A percentile compares a stretch with the other conserved stretches of the same genome.
Conservation (phyloP, 2,329 filamentous ascomycete genomes). For the Talaromyces sp. region DNA sequence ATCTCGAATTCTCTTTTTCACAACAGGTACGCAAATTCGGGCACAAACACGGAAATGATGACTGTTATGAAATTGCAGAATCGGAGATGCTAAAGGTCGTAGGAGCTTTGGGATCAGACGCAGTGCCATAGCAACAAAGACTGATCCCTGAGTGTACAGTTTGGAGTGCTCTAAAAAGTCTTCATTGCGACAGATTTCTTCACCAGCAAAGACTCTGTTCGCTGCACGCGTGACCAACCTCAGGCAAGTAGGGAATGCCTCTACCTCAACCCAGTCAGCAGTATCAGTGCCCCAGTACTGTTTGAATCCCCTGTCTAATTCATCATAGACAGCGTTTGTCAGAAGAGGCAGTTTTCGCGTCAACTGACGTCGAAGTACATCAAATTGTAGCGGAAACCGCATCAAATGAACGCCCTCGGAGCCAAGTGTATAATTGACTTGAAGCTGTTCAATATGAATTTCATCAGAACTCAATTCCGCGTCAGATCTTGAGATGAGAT, state of each 20-base stretch:
- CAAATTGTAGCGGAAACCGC: not conserved
- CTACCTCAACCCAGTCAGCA: not conserved
- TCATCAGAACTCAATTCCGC: constrained; percentile 1
- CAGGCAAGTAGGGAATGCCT: constrained; percentile 1
- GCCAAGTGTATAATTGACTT: constrained; percentile 10
- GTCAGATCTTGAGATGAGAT: constrained; percentile 10
- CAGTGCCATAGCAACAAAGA: not conserved
- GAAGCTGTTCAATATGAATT: constrained; percentile 5
- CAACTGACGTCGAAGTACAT: constrained; percentile 8
- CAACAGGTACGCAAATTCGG: not conserved
- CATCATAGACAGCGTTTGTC: constrained; percentile 3
- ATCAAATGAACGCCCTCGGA: constrained; percentile 8
- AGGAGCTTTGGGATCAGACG: not conserved
- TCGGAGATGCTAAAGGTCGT: not conserved
- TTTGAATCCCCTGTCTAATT: not conserved
- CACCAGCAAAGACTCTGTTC: constrained; percentile 5
- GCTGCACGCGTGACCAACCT: constrained; percentile 4
- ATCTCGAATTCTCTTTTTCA: not conserved
- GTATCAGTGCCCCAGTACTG: not conserved
- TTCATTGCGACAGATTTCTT: constrained; percentile 8
- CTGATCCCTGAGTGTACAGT: not conserved
- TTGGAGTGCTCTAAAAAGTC: constrained; percentile 6
- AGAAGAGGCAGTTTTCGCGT: constrained; percentile 9
- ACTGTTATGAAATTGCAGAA: not conserved
- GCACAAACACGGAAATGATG: not conserved